Percentiles rank a stretch among this genome's conserved stretches.
Conservation (phyloP, 2,329 filamentous ascomycete species). For the Colletotrichum australisinense region DNA sequence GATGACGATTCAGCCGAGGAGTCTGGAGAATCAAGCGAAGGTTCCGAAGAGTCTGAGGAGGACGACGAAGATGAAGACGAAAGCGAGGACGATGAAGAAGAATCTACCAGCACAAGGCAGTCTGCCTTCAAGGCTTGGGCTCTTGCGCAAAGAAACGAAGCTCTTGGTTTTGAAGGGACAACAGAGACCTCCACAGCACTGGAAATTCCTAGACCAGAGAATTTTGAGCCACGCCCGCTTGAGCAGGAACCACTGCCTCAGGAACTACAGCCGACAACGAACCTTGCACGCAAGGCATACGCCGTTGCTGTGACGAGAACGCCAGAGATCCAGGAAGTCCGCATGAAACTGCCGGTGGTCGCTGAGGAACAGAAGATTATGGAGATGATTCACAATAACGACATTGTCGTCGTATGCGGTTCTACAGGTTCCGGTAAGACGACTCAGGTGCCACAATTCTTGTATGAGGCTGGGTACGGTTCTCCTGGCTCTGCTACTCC, state of each 20-base stretch:
- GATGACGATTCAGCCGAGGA: slow-evolving; percentile 43
- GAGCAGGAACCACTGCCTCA: slow-evolving; percentile 79
- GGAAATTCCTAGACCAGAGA: slow-evolving; percentile 66
- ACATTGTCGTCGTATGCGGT: slow-evolving; percentile 91
- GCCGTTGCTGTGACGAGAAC: slow-evolving; percentile 78
- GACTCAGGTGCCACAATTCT: slow-evolving; percentile 95
- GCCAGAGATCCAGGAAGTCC: slow-evolving; percentile 80
- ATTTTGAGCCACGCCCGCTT: slow-evolving; percentile 74
- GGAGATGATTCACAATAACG: slow-evolving; percentile 95
- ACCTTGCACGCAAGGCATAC: slow-evolving; percentile 77
- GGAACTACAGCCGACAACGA: slow-evolving; percentile 72
- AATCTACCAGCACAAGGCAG: slow-evolving; percentile 50
- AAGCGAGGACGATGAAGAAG: slow-evolving; percentile 44
- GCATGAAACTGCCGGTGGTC: slow-evolving; percentile 87
- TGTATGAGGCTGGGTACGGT: slow-evolving; percentile 94
- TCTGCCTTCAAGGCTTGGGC: slow-evolving; percentile 96
- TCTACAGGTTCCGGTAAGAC: slow-evolving; percentile 98
- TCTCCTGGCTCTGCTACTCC: slow-evolving; percentile 81
- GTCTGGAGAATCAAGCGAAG: slow-evolving; percentile 36
- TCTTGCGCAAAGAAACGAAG: slow-evolving; percentile 84
- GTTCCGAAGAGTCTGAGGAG: slow-evolving; percentile 41
- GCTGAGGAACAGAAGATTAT: slow-evolving; percentile 97
- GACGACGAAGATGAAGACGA: slow-evolving; percentile 48
- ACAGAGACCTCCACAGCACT: slow-evolving; percentile 55
- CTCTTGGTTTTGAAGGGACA: slow-evolving; percentile 72